These are phyloP conservation scores for Miscanthus lutarioriparius DNA, from an alignment of 176 grass and related monocot species.

Conservation along the genomic window DNA sequence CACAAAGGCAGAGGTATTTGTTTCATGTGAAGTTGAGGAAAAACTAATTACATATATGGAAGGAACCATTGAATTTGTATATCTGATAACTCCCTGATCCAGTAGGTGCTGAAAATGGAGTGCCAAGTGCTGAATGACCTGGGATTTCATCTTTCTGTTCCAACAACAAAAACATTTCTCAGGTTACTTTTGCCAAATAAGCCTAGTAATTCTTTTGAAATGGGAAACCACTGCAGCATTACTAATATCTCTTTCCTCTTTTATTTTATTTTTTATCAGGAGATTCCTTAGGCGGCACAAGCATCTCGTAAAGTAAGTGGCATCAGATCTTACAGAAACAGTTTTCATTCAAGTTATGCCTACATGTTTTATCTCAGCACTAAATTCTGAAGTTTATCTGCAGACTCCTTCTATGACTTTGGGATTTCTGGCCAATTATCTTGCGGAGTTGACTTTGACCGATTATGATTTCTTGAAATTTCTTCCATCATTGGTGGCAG, in stretches of 20 bases:
- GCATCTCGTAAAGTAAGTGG: constrained; percentile 62
- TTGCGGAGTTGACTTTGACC: constrained; percentile 62
- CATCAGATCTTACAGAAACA: neutral
- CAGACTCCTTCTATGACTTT: constrained; percentile 40
- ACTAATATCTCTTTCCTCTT: neutral
- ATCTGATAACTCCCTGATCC: constrained; percentile 8
- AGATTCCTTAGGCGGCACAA: constrained; percentile 72
- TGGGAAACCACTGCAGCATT: neutral
- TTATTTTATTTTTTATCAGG: constrained; percentile 39
- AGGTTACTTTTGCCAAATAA: constrained; percentile 37
- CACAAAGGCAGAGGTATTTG: constrained; percentile 59
- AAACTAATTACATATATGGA: neutral
- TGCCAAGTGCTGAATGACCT: constrained; percentile 48
- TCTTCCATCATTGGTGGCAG: constrained; percentile 65
- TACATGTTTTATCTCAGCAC: neutral
- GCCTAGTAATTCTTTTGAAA: neutral
- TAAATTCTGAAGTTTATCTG: constrained; percentile 22
- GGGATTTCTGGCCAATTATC: constrained; percentile 69
- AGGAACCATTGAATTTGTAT: neutral
- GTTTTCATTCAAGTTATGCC: neutral
- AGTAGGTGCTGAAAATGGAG: constrained; percentile 81
- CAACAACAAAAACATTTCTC: constrained; percentile 81
- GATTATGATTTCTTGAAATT: constrained; percentile 66
- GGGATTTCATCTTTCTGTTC: constrained; percentile 65
- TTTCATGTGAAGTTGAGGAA: neutral